A percentile compares a stretch with the other conserved stretches of the same genome.
Conservation (phyloP, 106 monocot species). For the Vanilla planifolia region DNA sequence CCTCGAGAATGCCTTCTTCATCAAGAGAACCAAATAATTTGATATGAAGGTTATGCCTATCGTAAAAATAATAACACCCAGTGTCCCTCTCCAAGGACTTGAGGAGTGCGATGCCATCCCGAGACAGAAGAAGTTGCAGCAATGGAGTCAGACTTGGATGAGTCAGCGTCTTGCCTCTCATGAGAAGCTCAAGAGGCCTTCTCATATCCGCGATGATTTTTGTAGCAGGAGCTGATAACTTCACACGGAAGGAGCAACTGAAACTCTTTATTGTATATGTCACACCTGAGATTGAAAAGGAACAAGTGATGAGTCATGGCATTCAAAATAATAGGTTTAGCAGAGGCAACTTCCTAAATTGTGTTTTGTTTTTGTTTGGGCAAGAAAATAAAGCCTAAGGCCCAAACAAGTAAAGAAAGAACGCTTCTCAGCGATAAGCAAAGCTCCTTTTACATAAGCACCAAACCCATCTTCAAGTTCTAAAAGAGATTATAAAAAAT, state of each 20-base stretch:
- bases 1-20: constrained; percentile 36
- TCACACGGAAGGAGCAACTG: constrained; percentile 40
- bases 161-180: constrained; percentile 54
- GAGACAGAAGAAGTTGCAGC: constrained; percentile 31
- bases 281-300: constrained; percentile 23
- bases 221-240: constrained; percentile 58
- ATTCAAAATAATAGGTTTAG: neutral
- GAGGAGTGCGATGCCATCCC: constrained; percentile 48
- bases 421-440: too few relatives aligned
- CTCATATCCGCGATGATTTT: constrained; percentile 77
- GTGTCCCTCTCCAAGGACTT: constrained; percentile 56
- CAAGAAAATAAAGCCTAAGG: too few relatives aligned
- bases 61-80: constrained; percentile 56
- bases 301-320: neutral
- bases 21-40: constrained; percentile 52
- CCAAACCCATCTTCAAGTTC: too few relatives aligned
- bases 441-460: too few relatives aligned
- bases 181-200: constrained; percentile 60
- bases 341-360: neutral
- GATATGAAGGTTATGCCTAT: constrained; percentile 46
- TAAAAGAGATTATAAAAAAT: too few relatives aligned
- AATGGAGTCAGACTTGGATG: constrained; percentile 41
- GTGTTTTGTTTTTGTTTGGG: too few relatives aligned
- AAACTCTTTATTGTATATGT: constrained; percentile 34
- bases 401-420: too few relatives aligned